These are phyloP conservation scores for Alternaria conjuncta DNA, from an alignment of 2,329 filamentous ascomycete species.

Conservation along the genomic window DNA sequence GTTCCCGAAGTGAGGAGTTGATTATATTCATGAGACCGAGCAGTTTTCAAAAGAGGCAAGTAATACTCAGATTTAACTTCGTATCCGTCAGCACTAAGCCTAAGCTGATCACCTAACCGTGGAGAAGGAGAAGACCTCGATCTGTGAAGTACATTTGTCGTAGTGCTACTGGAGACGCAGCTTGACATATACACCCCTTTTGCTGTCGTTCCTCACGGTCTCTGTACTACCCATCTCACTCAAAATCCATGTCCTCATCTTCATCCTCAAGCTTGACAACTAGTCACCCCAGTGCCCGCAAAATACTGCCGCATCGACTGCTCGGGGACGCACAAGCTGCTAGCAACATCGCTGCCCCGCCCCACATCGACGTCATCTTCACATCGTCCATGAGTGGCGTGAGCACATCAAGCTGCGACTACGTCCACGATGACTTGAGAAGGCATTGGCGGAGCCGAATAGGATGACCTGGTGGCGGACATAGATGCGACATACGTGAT, in stretches of 20 bases:
- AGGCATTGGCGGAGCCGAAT: background rate
- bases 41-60: too few relatives aligned
- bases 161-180: background rate
- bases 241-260: too few relatives aligned
- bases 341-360: background rate
- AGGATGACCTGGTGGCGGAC: background rate
- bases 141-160: background rate
- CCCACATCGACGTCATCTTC: background rate
- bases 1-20: too few relatives aligned
- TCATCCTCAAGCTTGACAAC: too few relatives aligned
- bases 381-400: background rate
- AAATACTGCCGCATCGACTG: too few relatives aligned
- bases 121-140: background rate
- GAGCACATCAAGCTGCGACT: background rate
- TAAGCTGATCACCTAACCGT: background rate
- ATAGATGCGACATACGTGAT: background rate
- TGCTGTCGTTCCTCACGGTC: background rate
- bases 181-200: background rate
- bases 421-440: background rate
- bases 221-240: background rate
- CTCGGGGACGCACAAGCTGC: too few relatives aligned
- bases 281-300: too few relatives aligned
- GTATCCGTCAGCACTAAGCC: background rate
- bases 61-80: background rate
- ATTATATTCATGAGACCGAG: too few relatives aligned